Base-by-base conservation (phyloP, 768 basidiomycete genomes). In the Holtermannia corniformis region DNA sequence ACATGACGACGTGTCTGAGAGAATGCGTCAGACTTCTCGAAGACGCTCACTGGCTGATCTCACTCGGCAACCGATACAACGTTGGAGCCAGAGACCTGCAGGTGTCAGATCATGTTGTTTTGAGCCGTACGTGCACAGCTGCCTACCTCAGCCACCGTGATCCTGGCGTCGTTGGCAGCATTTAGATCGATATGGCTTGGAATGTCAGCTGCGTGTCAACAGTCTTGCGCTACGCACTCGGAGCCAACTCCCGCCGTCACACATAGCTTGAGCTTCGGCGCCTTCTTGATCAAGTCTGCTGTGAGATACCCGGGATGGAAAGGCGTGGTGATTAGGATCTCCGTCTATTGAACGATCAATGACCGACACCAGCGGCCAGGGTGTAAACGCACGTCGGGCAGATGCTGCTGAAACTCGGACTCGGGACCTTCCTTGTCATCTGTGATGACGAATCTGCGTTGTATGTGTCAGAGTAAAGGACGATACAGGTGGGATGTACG, bases 241-340 rank as follows among this genome's bases (percentile, higher is more conserved):
- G 85, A 87, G 11, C 88, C 87, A 44, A 90, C 87, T 71, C 87
- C 87, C 54, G 89, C 90, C 21, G 90, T 95, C 65, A 92, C 79
- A 65, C 85, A 87, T 52, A 92, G 70, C 74, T 88, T 92, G 56
- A 95, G 80, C 62, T 91, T 90, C 74, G 85, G 84, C 26, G 90
- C 87, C 80, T 87, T 68, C 26, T 62, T 55, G 42, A 72, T 57
- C 37, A 72, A 51, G 40, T 72, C 68, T n/a, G 57, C 62, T 14
- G 71, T 68, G 24, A 68, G 59, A 55, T 72, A 72, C 22, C 61
- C 70, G 4, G 70, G 70, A 45, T 72, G 70, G 62, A 72, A 72
- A 16, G 69, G 69, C 1, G 69, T 71, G 11, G 67, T 68, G 52
- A 73, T 64, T 52, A 68, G 57, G 51, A 62, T 56, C 23, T 63